phyloP scores from a whole-genome alignment of 2,329 filamentous ascomycete genomes.

The Fusarium longipes region DNA sequence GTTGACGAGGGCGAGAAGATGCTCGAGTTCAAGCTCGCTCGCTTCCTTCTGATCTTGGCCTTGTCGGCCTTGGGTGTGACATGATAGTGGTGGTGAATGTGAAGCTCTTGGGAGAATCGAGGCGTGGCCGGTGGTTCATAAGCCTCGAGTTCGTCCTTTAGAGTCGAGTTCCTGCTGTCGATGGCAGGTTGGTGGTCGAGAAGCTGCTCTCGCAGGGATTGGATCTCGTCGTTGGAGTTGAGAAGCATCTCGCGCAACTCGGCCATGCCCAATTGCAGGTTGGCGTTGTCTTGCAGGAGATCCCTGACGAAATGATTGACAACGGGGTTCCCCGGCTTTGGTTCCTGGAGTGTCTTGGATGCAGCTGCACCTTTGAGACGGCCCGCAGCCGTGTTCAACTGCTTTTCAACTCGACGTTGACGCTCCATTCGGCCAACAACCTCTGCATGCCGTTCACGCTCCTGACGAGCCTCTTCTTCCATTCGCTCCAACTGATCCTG shows the following conservation, averaged over 20 bases:
- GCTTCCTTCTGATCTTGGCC: constrained; percentile 77
- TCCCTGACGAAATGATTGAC: constrained; percentile 98
- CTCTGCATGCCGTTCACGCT: constrained; percentile 84
- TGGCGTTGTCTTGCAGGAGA: constrained; percentile 94
- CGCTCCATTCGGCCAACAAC: constrained; percentile 86
- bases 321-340: constrained; percentile 72
- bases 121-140: constrained; percentile 51
- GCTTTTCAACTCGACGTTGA: constrained; percentile 82
- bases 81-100: constrained; percentile 96
- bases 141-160: constrained; percentile 77
- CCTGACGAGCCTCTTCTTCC: constrained; percentile 83
- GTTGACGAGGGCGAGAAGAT: constrained; percentile 68
- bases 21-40: constrained; percentile 70
- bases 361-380: constrained; percentile 85
- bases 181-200: constrained; percentile 77
- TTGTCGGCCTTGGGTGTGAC: constrained; percentile 70
- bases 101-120: constrained; percentile 75
- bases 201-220: constrained; percentile 84
- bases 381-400: constrained; percentile 81
- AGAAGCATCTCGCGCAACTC: constrained; percentile 91
- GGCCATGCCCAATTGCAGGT: constrained; percentile 88
- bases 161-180: constrained; percentile 61
- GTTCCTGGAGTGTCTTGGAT: constrained; percentile 70
- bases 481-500: constrained; percentile 91
- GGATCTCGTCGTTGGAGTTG: constrained; percentile 94